Evolutionary conservation across 2,329 filamentous ascomycete genomes (phyloP), one percentile per base, ranked within the genome.

Genomic region (Dendrostoma leiphaemia): DNA sequence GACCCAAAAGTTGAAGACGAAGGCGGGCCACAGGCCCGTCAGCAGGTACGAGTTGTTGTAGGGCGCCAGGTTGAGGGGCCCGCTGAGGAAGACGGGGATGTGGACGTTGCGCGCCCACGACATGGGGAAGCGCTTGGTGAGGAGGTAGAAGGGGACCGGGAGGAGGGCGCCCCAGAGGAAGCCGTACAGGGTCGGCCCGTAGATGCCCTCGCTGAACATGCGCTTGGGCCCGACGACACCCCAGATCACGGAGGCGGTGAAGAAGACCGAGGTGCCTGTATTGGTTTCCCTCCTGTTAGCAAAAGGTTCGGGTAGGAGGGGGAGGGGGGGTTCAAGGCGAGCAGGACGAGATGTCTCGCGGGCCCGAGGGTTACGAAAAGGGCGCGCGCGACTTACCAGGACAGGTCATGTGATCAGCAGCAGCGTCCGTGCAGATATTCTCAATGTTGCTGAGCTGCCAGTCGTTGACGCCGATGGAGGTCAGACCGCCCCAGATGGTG

Each of bases 221-320:
- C 75, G 77, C 55, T 68, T 67, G 0, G 78, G 77, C 0, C 79
- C 78, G 34, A 82, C 74, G 1, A 77, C 79, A 23, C 79, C 80
- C 78, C 79, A 82, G 4, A 82, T 69, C 0, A 82, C 74, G 0
- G 78, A 76, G 1, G 80, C 78, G 0, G 79, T 82, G 65, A 82
- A 83, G 65, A 82, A 81, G 4, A 77, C 79, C 63, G 79, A 80
- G 60, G 79, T 74, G 13, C 74, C 74, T 12, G 6, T 10, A n/a
- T n/a, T n/a, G n/a, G n/a, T n/a, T n/a, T n/a, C n/a, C 13, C 4
- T 6, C 9, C 21, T 13, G 35, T 44, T 17, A 45, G 31, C 10
- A 37, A n/a, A n/a, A 19, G 21, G 28, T 35, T 13, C 31, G 21
- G 7, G 2, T 7, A 2, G 21, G 7, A 23, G 21, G 15, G 29